A percentile compares a stretch with the other conserved stretches of the same genome.
Evolutionary conservation across 108 stramenopile genomes (phyloP).

Genomic region (Pseudonitzschia multiseries): DNA sequence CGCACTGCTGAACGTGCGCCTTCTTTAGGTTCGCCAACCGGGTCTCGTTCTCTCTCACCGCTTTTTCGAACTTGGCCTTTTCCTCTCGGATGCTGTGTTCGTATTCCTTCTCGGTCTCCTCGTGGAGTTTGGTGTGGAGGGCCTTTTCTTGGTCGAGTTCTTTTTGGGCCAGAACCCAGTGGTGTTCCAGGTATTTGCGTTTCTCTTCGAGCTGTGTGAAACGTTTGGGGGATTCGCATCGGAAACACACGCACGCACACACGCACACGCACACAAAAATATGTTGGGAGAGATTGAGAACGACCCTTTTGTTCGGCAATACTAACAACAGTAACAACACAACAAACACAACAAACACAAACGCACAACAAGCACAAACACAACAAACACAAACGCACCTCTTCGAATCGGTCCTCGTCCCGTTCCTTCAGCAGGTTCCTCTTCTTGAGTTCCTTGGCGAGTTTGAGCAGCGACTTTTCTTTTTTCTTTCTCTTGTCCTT

Average conservation of each 20-base stretch:
- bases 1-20: constrained; percentile 29
- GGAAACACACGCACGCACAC: neutral
- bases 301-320: too few relatives aligned
- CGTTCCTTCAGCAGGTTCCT: constrained; percentile 10
- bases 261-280: too few relatives aligned
- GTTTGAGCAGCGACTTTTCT: constrained; percentile 28
- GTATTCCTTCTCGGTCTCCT: constrained; percentile 25
- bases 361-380: neutral
- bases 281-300: too few relatives aligned
- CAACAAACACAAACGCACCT: constrained; percentile 14
- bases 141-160: constrained; percentile 31
- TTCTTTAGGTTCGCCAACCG: constrained; percentile 19
- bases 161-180: constrained; percentile 35
- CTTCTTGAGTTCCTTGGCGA: constrained; percentile 36
- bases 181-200: constrained; percentile 31
- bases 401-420: constrained; percentile 25
- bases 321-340: too few relatives aligned
- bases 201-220: constrained; percentile 24
- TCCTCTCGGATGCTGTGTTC: constrained; percentile 17
- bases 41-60: constrained; percentile 11
- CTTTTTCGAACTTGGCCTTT: constrained; percentile 9
- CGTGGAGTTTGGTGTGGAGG: constrained; percentile 22
- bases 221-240: neutral
- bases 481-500: constrained; percentile 35
- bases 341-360: too few relatives aligned